A percentile compares a stretch with the other conserved stretches of the same genome.
phyloP scores from a whole-genome alignment of 108 stramenopile species.

The Fistulifera pelliculosa region DNA sequence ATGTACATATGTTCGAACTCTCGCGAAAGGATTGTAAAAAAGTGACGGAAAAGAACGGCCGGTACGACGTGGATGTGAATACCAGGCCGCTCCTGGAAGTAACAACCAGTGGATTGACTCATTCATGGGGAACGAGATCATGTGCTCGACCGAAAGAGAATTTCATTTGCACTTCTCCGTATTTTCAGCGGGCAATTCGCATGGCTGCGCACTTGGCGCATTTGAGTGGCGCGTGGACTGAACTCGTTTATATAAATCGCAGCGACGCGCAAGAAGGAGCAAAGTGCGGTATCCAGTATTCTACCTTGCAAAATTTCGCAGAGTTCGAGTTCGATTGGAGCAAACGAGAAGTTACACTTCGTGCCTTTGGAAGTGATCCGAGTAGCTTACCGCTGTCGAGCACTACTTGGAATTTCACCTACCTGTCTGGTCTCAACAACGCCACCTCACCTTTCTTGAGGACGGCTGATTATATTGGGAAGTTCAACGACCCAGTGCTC shows the following conservation, averaged over 20 bases:
- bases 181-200: constrained; percentile 7
- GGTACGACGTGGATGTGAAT: background rate
- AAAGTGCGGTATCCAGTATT: constrained; percentile 39
- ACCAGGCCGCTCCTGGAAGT: constrained; percentile 43
- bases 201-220: constrained; percentile 25
- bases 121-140: constrained; percentile 54
- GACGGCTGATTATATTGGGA: background rate
- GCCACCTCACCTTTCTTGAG: background rate
- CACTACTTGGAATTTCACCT: constrained; percentile 6
- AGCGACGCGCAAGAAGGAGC: constrained; percentile 9
- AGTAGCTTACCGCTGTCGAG: constrained; percentile 18
- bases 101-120: constrained; percentile 78
- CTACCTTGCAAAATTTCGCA: constrained; percentile 58
- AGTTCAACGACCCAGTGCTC: constrained; percentile 5
- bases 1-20: constrained; percentile 76
- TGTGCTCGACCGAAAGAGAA: constrained; percentile 31
- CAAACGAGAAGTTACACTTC: constrained; percentile 16
- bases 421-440: constrained; percentile 3
- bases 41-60: background rate
- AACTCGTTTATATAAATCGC: constrained; percentile 15
- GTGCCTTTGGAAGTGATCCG: constrained; percentile 18
- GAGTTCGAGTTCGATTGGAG: constrained; percentile 75
- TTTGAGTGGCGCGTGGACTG: constrained; percentile 31
- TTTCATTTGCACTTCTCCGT: constrained; percentile 9
- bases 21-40: constrained; percentile 48